These are phyloP conservation scores for Pythium graminicola DNA, from an alignment of 352 stramenopile species.

Conservation along the genomic window DNA sequence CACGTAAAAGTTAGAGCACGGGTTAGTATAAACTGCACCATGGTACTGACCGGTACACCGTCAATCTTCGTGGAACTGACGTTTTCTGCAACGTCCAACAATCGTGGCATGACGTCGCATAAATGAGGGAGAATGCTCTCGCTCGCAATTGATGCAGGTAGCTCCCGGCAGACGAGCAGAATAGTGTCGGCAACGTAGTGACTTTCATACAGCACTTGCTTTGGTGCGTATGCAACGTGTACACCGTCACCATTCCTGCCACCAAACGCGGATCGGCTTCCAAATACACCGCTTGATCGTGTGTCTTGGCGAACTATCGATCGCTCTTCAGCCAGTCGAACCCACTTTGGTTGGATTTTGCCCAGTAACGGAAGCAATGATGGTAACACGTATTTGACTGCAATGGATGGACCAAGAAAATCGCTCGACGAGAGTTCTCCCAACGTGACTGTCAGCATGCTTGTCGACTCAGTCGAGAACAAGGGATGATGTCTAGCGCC, in stretches of 20 bases:
- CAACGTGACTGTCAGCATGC: slow-evolving; percentile 37
- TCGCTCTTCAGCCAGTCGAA: slow-evolving; percentile 36
- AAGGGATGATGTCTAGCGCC: slow-evolving; percentile 18
- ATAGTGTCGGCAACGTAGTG: slow-evolving; percentile 64
- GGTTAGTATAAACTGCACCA: not conserved
- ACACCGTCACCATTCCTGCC: slow-evolving; percentile 36
- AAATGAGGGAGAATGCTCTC: slow-evolving; percentile 37
- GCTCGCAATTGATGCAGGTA: slow-evolving; percentile 41
- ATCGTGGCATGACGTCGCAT: slow-evolving; percentile 24
- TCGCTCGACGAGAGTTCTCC: slow-evolving; percentile 46
- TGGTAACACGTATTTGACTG: slow-evolving; percentile 56
- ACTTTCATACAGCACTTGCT: slow-evolving; percentile 50
- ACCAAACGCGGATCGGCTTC: slow-evolving; percentile 22
- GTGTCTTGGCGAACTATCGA: slow-evolving; percentile 32
- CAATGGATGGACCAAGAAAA: slow-evolving; percentile 48
- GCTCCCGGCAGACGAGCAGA: slow-evolving; percentile 54
- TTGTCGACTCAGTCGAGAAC: slow-evolving; percentile 40
- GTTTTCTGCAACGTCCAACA: slow-evolving; percentile 63
- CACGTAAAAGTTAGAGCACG: not conserved
- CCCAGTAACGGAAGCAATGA: slow-evolving; percentile 46
- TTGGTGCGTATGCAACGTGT: slow-evolving; percentile 58
- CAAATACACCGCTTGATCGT: not conserved
- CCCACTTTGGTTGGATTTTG: slow-evolving; percentile 51
- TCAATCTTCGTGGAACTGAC: slow-evolving; percentile 58
- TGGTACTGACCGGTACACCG: slow-evolving; percentile 52